A percentile compares a stretch with the other conserved stretches of the same genome.
phyloP scores from a whole-genome alignment of 768 basidiomycete genomes.

The Calocera viscosa region DNA sequence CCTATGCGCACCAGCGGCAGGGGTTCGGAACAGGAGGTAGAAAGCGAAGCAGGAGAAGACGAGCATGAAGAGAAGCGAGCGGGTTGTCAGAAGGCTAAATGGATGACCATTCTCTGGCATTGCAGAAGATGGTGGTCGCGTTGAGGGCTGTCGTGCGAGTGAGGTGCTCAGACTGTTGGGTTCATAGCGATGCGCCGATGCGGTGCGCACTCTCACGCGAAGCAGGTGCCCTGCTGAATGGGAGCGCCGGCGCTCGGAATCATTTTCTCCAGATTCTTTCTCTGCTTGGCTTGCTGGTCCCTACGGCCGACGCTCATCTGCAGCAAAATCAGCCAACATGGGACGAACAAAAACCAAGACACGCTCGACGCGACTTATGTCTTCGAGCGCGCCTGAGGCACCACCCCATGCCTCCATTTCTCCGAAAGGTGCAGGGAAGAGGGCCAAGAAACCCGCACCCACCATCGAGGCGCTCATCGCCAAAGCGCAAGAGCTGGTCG shows the following conservation, averaged over 20 bases:
- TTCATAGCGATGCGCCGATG: not conserved
- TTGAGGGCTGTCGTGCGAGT: not conserved
- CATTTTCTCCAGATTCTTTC: slow-evolving; percentile 8
- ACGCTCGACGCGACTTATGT: not conserved
- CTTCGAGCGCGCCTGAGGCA: not conserved
- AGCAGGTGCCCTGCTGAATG: no score
- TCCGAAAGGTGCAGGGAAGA: not conserved
- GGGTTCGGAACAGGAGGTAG: not conserved
- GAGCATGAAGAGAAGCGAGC: not conserved
- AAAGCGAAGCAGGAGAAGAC: not conserved
- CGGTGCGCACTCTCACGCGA: not conserved
- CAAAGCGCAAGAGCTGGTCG: slow-evolving; percentile 69
- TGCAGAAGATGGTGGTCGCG: not conserved
- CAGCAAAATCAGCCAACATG: slow-evolving; percentile 5
- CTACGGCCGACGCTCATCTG: not conserved
- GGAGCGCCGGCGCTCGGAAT: slow-evolving; percentile 1
- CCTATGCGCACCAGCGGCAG: not conserved
- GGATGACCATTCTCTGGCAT: not conserved
- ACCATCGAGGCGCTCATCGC: slow-evolving; percentile 47
- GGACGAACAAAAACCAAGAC: slow-evolving; percentile 1
- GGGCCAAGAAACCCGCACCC: slow-evolving; percentile 26
- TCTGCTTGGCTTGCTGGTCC: not conserved
- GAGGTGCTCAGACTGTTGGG: not conserved
- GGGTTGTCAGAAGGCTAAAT: not conserved
- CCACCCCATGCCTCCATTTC: not conserved